Evolutionary conservation across 2,329 filamentous ascomycete species (phyloP).

Genomic region (Colletotrichum costaricense): DNA sequence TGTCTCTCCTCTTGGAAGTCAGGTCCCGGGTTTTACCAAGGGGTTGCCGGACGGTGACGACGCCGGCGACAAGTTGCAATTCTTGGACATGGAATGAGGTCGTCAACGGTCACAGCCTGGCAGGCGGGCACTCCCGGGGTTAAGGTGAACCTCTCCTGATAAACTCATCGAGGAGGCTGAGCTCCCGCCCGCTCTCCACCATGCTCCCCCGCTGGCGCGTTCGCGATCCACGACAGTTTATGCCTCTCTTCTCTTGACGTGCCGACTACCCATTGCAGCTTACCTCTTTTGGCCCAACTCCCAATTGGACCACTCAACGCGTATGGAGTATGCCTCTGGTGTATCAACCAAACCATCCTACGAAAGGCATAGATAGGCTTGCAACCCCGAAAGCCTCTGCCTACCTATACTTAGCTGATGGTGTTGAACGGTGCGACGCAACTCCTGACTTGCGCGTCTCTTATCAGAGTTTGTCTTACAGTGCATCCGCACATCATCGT

Average conservation of each 20-base stretch:
- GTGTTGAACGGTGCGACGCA: neutral
- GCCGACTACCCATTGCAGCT: conserved; percentile 9
- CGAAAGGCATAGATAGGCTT: conserved; percentile 7
- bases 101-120: neutral
- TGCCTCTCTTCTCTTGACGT: conserved; percentile 20
- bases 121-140: conserved; percentile 6
- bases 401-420: neutral
- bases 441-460: conserved; percentile 17
- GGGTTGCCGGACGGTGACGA: conserved; percentile 3
- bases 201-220: conserved; percentile 8
- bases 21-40: neutral
- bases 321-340: neutral
- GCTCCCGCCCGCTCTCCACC: conserved; percentile 14
- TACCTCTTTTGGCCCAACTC: conserved; percentile 1
- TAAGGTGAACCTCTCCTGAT: conserved; percentile 19
- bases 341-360: neutral
- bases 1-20: conserved; percentile 15
- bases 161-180: conserved; percentile 20
- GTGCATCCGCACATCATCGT: conserved; percentile 1
- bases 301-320: neutral
- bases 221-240: conserved; percentile 20
- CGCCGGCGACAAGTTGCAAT: neutral
- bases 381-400: neutral
- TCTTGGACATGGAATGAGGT: neutral
- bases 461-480: neutral